Percentiles rank a stretch among this genome's conserved stretches.
Evolutionary conservation across 1,284 basidiomycete genomes (phyloP).

Genomic region (Tetrapyrgos nigripes): DNA sequence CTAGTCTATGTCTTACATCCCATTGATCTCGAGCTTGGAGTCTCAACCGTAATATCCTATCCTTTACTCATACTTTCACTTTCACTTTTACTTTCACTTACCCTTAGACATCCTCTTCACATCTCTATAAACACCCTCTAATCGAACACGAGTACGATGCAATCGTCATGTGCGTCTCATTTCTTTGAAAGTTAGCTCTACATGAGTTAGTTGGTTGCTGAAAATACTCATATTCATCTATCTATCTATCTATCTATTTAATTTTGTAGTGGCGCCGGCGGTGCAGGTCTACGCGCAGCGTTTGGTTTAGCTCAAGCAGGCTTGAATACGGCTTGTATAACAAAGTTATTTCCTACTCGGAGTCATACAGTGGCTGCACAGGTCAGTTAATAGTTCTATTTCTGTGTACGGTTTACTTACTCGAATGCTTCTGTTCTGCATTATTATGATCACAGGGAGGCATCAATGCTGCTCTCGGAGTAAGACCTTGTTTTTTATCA

Average conservation of each 20-base stretch:
- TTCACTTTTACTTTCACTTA: background rate
- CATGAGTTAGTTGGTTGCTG: background rate
- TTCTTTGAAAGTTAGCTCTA: background rate
- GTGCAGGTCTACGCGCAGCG: constrained; percentile 97
- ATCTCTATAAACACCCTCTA: constrained; percentile 86
- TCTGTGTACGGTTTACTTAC: background rate
- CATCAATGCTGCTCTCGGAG: constrained; percentile 98
- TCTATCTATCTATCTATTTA: constrained; percentile 9
- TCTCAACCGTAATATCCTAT: background rate
- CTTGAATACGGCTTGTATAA: constrained; percentile 98
- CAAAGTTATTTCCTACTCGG: constrained; percentile 98
- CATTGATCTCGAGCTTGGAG: too few relatives aligned
- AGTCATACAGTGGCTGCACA: constrained; percentile 99
- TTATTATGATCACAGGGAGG: constrained; percentile 81
- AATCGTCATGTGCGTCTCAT: constrained; percentile 86
- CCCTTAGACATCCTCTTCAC: background rate
- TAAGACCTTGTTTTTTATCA: constrained; percentile 44
- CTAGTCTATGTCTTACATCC: constrained; percentile 14
- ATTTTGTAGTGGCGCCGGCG: constrained; percentile 86
- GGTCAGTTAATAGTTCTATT: constrained; percentile 51
- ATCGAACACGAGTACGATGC: constrained; percentile 99
- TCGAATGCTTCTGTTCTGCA: constrained; percentile 11
- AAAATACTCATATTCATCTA: background rate
- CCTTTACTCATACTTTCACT: background rate
- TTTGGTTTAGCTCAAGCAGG: constrained; percentile 99